A percentile compares a stretch with the other conserved stretches of the same genome.
These are phyloP conservation scores for Cryptococcus wingfieldii DNA, from an alignment of 1,284 basidiomycete species.

Conservation along the genomic window DNA sequence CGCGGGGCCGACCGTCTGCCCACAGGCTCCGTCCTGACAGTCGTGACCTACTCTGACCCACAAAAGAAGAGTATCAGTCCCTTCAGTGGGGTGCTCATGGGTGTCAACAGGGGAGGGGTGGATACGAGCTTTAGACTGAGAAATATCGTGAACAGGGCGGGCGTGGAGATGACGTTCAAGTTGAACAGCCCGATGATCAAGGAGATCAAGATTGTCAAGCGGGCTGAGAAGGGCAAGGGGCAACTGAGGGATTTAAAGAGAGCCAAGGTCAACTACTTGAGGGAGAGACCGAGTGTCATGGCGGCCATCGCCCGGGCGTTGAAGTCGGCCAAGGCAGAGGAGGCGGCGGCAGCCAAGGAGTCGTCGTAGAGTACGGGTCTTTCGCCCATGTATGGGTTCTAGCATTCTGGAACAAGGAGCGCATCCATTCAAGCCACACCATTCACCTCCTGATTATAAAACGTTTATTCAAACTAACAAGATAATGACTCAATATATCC, in stretches of 20 bases:
- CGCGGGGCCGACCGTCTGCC: constrained; percentile 62
- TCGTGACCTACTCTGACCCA: constrained; percentile 51
- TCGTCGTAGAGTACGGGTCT: too few species aligned
- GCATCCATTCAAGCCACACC: too few species aligned
- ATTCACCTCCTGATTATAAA: too few species aligned
- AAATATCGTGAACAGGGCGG: constrained; percentile 81
- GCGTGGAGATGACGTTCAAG: constrained; percentile 86
- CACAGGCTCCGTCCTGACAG: constrained; percentile 75
- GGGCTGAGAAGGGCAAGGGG: constrained; percentile 36
- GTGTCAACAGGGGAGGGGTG: constrained; percentile 69
- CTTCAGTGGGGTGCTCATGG: constrained; percentile 82
- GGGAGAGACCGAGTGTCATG: constrained; percentile 44
- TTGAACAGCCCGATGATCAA: constrained; percentile 78
- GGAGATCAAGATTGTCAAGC: constrained; percentile 64
- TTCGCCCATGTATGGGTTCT: too few species aligned
- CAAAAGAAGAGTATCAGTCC: constrained; percentile 63
- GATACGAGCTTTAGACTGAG: constrained; percentile 78
- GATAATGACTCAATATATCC: too few species aligned
- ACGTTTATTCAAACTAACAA: too few species aligned
- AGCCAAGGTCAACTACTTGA: constrained; percentile 46
- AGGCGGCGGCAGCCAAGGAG: neutral
- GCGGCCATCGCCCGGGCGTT: constrained; percentile 41
- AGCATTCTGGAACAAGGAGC: too few species aligned
- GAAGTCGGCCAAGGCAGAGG: constrained; percentile 27
- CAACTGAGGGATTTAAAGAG: constrained; percentile 37